Conservation (phyloP, 768 basidiomycete genomes). For the Auricularia cornea region DNA sequence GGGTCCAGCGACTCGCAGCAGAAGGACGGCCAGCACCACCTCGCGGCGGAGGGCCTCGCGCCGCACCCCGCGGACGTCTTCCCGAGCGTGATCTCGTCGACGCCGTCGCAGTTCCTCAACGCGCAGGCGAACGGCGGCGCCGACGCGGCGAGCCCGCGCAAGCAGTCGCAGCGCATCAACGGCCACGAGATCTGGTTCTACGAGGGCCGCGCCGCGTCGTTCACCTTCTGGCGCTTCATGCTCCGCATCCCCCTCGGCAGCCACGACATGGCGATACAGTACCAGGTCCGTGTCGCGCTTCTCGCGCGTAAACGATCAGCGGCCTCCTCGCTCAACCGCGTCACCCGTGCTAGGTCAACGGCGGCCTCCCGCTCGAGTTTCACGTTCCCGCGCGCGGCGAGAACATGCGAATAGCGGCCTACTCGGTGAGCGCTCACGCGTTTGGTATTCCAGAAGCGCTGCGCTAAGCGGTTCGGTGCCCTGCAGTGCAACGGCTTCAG, state of each 20-base stretch:
- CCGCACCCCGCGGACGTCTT: conserved; percentile 15
- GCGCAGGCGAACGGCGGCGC: conserved; percentile 6
- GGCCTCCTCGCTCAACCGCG: conserved; percentile 59
- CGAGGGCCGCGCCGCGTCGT: conserved; percentile 52
- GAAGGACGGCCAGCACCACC: not conserved
- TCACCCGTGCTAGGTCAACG: conserved; percentile 6
- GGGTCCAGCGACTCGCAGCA: not conserved
- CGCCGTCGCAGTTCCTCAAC: not conserved
- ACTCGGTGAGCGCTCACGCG: conserved; percentile 52
- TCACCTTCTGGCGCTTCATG: conserved; percentile 91
- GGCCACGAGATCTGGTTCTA: conserved; percentile 74
- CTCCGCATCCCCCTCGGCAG: conserved; percentile 68
- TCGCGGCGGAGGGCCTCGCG: not conserved
- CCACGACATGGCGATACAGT: conserved; percentile 68
- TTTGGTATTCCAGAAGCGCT: not conserved
- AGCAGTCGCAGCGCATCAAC: conserved; percentile 34
- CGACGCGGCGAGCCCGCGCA: conserved; percentile 8
- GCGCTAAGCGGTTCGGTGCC: not conserved
- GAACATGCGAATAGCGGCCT: conserved; percentile 86
- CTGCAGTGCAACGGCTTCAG: conserved; percentile 19
- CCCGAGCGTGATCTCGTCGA: not conserved
- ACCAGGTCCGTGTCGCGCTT: conserved; percentile 75
- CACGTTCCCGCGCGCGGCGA: conserved; percentile 71
- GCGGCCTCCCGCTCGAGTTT: conserved; percentile 43
- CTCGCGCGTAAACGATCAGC: conserved; percentile 87